These are phyloP conservation scores for Flaveria bidentis DNA, from an alignment of 129 eudicot species.

Conservation along the genomic window DNA sequence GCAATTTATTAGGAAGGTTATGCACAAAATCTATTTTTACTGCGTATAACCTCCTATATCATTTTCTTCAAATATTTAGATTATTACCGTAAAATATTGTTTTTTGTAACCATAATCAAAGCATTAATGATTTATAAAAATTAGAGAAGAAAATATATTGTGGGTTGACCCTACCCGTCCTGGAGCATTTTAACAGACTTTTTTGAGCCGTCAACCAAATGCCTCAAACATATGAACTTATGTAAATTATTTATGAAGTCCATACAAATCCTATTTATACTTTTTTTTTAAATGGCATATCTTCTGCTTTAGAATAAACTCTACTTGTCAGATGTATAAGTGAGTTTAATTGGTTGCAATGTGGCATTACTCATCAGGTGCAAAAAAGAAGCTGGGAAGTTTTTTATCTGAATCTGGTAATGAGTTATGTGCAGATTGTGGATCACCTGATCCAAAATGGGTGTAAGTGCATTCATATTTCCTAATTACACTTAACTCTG, in stretches of 20 bases:
- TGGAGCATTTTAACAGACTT: background rate
- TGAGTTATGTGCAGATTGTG: slow-evolving; percentile 84
- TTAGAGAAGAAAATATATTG: background rate
- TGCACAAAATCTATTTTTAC: background rate
- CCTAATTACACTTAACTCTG: background rate
- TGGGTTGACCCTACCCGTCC: background rate
- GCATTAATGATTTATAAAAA: background rate
- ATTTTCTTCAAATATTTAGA: background rate
- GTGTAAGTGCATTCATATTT: slow-evolving; percentile 60
- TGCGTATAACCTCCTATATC: background rate
- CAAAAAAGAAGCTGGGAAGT: slow-evolving; percentile 53
- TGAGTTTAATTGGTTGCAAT: slow-evolving; percentile 19
- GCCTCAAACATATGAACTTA: background rate
- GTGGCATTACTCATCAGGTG: slow-evolving; percentile 45
- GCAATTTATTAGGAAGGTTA: background rate
- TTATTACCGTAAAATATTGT: background rate
- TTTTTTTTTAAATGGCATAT: background rate
- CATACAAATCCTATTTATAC: background rate
- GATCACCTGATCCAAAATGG: slow-evolving; percentile 92
- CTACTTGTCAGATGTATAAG: background rate
- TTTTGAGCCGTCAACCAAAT: background rate
- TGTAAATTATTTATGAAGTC: slow-evolving; percentile 13
- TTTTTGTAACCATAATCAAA: background rate
- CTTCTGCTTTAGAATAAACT: slow-evolving; percentile 5
- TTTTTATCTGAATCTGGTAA: slow-evolving; percentile 66